phyloP scores from a whole-genome alignment of 2,329 filamentous ascomycete genomes.

The Beauveria sp. region DNA sequence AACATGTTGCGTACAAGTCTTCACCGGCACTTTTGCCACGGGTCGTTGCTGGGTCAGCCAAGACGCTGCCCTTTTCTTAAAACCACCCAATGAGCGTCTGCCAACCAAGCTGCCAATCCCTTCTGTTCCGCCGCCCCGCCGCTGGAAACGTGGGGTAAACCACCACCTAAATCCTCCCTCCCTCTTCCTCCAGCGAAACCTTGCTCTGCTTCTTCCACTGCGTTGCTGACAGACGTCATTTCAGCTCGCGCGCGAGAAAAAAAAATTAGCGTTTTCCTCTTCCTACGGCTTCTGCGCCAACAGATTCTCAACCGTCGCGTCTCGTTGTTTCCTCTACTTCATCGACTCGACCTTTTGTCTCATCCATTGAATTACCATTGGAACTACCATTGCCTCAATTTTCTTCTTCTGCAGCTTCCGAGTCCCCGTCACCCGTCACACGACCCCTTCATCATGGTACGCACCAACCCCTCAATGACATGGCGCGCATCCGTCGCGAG shows the following conservation, averaged over 20 bases:
- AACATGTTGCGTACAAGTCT: too few relatives aligned
- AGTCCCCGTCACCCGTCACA: neutral
- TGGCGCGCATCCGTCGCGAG: too few relatives aligned
- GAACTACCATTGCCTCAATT: too few relatives aligned
- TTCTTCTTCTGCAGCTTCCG: too few relatives aligned
- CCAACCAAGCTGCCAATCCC: neutral
- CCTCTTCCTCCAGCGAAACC: too few relatives aligned
- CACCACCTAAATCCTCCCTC: neutral
- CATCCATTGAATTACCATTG: neutral
- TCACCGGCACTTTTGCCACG: neutral
- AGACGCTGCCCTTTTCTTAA: neutral
- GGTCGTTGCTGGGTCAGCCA: neutral
- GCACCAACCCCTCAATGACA: neutral
- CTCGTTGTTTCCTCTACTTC: neutral
- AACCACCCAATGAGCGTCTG: neutral
- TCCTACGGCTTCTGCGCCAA: neutral
- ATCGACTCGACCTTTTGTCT: neutral
- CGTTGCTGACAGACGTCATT: conserved; percentile 1
- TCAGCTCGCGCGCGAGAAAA: neutral
- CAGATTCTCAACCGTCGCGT: neutral
- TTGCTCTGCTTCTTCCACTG: neutral
- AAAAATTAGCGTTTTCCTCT: too few relatives aligned
- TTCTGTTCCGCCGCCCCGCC: neutral
- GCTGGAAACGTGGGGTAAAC: conserved; percentile 6
- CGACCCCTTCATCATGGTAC: neutral